phyloP scores from a whole-genome alignment of 108 stramenopile genomes.

The Cyclotella kingstonii region DNA sequence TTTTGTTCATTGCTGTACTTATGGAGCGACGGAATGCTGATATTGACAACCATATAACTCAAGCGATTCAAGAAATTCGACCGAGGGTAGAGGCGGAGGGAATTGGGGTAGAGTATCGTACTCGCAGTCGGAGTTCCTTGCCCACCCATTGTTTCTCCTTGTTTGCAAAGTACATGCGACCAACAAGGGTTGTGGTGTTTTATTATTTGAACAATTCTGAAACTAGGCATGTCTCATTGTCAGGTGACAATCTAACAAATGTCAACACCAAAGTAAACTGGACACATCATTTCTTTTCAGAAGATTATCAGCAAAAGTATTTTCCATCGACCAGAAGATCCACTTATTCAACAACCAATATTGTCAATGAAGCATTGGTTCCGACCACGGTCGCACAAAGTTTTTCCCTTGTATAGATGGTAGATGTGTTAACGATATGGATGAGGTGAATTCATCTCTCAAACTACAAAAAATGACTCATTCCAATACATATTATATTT shows the following conservation, averaged over 20 bases:
- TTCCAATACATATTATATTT: not conserved
- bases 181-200: constrained; percentile 40
- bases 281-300: constrained; percentile 34
- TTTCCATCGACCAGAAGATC: constrained; percentile 6
- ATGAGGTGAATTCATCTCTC: not conserved
- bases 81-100: constrained; percentile 37
- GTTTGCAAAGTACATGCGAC: constrained; percentile 33
- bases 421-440: not conserved
- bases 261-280: too few relatives aligned
- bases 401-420: not conserved
- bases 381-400: not conserved
- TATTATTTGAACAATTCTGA: constrained; percentile 22
- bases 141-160: too few relatives aligned
- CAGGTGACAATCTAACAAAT: too few relatives aligned
- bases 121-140: constrained; percentile 6
- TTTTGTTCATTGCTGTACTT: constrained; percentile 27
- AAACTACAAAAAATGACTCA: not conserved
- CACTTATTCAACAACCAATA: not conserved
- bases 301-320: constrained; percentile 36
- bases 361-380: not conserved
- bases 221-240: too few relatives aligned
- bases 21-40: constrained; percentile 42
- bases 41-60: constrained; percentile 27
- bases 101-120: constrained; percentile 44
- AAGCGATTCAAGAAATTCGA: constrained; percentile 35